phyloP scores from a whole-genome alignment of 192 early-diverging fungal species.

The Backusella westeae region DNA sequence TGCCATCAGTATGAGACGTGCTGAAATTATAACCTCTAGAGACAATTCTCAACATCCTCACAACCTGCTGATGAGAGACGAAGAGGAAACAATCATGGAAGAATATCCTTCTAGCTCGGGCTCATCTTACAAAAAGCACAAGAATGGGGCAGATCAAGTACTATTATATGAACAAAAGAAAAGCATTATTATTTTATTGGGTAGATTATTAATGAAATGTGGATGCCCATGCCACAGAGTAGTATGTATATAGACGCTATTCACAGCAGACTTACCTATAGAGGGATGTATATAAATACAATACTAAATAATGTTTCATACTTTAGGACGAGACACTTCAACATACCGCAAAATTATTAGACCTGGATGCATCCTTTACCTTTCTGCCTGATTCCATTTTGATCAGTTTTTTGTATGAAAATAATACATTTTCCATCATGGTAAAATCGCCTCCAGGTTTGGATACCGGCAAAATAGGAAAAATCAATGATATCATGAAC shows the following conservation, averaged over 20 bases:
- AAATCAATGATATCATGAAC: constrained; percentile 57
- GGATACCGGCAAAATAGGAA: constrained; percentile 68
- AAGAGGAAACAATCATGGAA: constrained; percentile 7
- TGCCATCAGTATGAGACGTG: constrained; percentile 6
- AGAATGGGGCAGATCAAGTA: background rate
- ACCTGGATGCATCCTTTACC: constrained; percentile 63
- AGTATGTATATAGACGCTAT: constrained; percentile 19
- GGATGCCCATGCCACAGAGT: constrained; percentile 48
- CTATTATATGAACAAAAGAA: constrained; percentile 31
- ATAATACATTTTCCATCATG: constrained; percentile 63
- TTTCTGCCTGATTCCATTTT: constrained; percentile 68
- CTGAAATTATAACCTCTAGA: constrained; percentile 8
- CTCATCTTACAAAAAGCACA: background rate
- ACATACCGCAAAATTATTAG: constrained; percentile 46
- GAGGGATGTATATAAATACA: background rate
- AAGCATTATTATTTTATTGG: constrained; percentile 41
- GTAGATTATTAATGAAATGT: constrained; percentile 44
- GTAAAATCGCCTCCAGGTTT: constrained; percentile 59
- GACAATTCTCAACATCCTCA: constrained; percentile 9
- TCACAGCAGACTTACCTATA: background rate
- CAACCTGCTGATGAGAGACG: background rate
- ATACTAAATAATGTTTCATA: background rate
- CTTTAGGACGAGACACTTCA: constrained; percentile 42
- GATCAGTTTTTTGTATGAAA: constrained; percentile 66
- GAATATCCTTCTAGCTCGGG: background rate